Percentiles rank a stretch among this genome's conserved stretches.
Evolutionary conservation across 345 rosid species (phyloP).

Genomic region (Noccaea caerulescens): DNA sequence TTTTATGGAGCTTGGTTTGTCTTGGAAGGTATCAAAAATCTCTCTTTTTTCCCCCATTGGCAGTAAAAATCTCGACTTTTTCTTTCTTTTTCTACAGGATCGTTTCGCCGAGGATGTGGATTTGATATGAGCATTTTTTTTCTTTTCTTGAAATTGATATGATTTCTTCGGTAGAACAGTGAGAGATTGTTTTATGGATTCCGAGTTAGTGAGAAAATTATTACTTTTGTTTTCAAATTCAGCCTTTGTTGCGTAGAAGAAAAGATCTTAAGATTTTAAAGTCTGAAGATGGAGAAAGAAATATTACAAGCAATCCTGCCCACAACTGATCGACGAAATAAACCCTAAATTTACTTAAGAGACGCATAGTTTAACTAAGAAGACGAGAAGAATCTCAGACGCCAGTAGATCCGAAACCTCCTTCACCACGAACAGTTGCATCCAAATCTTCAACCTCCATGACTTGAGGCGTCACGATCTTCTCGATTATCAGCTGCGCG

Average conservation of each 20-base stretch:
- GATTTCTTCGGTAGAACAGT: background rate
- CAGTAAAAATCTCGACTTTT: too few species aligned
- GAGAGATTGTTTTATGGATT: background rate
- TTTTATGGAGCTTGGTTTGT: too few species aligned
- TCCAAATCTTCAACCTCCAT: constrained; percentile 74
- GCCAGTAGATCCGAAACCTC: constrained; percentile 90
- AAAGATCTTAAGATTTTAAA: background rate
- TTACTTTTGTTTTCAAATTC: background rate
- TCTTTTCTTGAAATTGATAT: background rate
- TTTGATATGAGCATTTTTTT: background rate
- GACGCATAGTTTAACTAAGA: background rate
- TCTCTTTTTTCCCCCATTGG: too few species aligned
- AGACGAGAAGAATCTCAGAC: constrained; percentile 23
- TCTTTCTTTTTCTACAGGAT: background rate
- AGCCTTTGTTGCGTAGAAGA: background rate
- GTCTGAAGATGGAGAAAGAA: background rate
- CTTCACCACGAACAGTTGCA: constrained; percentile 70
- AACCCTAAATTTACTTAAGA: background rate
- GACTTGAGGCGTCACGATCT: constrained; percentile 68
- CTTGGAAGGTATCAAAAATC: too few species aligned
- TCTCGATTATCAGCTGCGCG: constrained; percentile 77
- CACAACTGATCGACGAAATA: constrained; percentile 37
- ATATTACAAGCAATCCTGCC: background rate
- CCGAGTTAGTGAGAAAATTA: background rate
- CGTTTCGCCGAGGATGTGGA: too few species aligned